Evolutionary conservation across 1,284 basidiomycete genomes (phyloP).

Genomic region (Irpex sp.): DNA sequence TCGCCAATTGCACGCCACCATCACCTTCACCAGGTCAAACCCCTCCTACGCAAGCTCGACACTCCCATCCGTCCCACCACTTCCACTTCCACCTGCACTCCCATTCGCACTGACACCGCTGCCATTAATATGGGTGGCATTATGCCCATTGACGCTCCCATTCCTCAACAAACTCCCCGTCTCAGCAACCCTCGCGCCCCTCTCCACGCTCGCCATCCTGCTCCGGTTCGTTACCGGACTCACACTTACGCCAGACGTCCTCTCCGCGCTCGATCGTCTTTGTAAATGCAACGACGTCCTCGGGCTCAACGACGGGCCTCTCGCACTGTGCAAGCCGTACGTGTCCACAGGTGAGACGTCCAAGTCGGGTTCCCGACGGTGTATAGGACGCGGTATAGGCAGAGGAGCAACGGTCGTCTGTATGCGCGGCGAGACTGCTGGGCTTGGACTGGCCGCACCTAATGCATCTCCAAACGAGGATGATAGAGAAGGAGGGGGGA

Average conservation of each 20-base stretch:
- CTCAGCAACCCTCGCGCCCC: conserved; percentile 20
- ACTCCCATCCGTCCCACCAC: not conserved
- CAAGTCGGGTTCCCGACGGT: conserved; percentile 7
- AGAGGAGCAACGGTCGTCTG: conserved; percentile 11
- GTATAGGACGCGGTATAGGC: conserved; percentile 12
- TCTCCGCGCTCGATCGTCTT: conserved; percentile 6
- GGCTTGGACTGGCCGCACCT: conserved; percentile 7
- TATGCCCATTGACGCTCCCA: not conserved
- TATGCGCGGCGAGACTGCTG: not conserved
- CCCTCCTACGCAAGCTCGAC: not conserved
- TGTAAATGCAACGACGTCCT: conserved; percentile 12
- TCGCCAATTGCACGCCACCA: not conserved
- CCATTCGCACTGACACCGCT: not conserved
- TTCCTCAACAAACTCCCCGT: conserved; percentile 15
- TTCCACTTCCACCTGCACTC: not conserved
- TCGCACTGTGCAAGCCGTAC: not conserved
- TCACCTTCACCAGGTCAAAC: not conserved
- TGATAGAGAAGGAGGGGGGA: conserved; percentile 62
- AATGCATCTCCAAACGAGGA: conserved; percentile 43
- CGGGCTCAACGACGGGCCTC: conserved; percentile 11
- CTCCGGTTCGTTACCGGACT: conserved; percentile 12
- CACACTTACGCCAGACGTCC: conserved; percentile 2
- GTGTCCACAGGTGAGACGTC: conserved; percentile 12
- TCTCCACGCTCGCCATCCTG: conserved; percentile 13
- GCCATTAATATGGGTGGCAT: not conserved